phyloP scores from a whole-genome alignment of 1,139 yeast species.

The Barnettozyma hawaiiensis region DNA sequence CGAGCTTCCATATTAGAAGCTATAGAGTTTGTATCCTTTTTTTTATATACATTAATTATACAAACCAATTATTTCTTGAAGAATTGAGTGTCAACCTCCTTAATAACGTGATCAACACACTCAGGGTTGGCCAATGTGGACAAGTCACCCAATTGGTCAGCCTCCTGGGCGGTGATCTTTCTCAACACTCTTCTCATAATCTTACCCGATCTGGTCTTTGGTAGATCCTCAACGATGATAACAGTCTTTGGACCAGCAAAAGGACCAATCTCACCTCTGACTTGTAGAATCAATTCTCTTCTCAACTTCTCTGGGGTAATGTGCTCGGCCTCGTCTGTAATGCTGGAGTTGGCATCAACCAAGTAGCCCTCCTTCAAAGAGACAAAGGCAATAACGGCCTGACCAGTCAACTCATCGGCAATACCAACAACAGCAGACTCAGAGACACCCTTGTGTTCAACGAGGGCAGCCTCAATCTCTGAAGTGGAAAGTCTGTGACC shows the following conservation, averaged over 20 bases:
- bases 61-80: constrained; percentile 24
- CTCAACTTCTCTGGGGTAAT: constrained; percentile 54
- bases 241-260: constrained; percentile 97
- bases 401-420: constrained; percentile 93
- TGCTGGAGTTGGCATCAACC: constrained; percentile 33
- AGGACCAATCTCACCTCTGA: constrained; percentile 93
- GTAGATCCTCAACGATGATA: constrained; percentile 82
- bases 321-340: constrained; percentile 36
- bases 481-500: constrained; percentile 98
- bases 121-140: constrained; percentile 87
- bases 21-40: too few relatives aligned
- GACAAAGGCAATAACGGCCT: constrained; percentile 92
- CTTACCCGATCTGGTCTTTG: constrained; percentile 97
- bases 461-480: constrained; percentile 90
- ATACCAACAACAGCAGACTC: constrained; percentile 97
- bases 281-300: constrained; percentile 79
- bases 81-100: constrained; percentile 34
- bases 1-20: too few relatives aligned
- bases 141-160: constrained; percentile 89
- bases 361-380: constrained; percentile 62
- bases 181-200: constrained; percentile 97
- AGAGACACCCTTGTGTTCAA: constrained; percentile 73
- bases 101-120: constrained; percentile 71
- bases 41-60: too few relatives aligned
- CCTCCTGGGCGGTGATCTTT: constrained; percentile 84